Conservation (phyloP, 495 filamentous ascomycete genomes). For the Daldinia caldariorum region DNA sequence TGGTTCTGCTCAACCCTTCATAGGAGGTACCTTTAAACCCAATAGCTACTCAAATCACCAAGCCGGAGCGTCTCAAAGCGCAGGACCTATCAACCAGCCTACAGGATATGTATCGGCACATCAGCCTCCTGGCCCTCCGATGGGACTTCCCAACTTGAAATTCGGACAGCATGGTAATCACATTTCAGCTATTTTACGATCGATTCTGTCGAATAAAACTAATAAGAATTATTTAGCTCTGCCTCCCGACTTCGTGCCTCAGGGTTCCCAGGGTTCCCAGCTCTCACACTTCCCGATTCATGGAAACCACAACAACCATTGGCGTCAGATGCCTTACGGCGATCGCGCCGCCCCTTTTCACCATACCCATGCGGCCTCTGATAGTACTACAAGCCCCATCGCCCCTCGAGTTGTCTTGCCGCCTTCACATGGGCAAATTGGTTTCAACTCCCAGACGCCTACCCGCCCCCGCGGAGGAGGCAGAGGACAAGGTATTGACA, state of each 20-base stretch:
- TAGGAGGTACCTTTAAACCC: background rate
- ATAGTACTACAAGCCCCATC: background rate
- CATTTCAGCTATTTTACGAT: background rate
- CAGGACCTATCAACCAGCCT: background rate
- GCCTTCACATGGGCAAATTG: background rate
- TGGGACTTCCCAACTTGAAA: too few relatives aligned
- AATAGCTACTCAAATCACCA: background rate
- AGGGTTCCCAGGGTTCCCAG: background rate
- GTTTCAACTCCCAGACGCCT: background rate
- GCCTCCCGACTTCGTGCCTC: background rate
- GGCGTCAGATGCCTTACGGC: background rate
- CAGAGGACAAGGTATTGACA: background rate
- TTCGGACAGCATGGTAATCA: background rate
- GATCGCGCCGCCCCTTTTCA: background rate
- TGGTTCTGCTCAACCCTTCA: background rate
- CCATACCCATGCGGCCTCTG: background rate
- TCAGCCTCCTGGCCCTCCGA: background rate
- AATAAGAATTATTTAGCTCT: conserved; percentile 3
- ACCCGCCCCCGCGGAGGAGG: background rate
- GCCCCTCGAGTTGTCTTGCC: conserved; percentile 9
- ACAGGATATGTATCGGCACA: background rate
- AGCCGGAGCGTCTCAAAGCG: background rate
- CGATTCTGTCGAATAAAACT: background rate
- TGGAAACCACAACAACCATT: background rate
- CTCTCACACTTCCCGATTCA: background rate